Conservation (phyloP, 495 filamentous ascomycete genomes). For the Jackrogersella multiformis region DNA sequence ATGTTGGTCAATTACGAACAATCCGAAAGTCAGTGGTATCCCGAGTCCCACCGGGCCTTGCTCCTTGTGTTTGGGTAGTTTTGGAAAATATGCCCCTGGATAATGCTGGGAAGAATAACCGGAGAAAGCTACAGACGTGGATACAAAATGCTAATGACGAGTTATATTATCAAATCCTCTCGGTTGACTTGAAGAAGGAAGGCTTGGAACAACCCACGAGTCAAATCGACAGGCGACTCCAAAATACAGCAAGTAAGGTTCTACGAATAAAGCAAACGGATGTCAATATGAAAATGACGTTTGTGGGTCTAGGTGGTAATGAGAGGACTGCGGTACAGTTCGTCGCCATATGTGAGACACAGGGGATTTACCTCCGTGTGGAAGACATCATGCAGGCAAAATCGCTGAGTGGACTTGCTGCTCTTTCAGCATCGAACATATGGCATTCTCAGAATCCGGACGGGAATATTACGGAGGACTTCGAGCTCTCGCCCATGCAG, state of each 20-base stretch:
- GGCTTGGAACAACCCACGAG: constrained; percentile 46
- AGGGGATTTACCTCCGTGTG: constrained; percentile 51
- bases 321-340: constrained; percentile 53
- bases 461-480: constrained; percentile 59
- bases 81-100: constrained; percentile 57
- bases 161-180: constrained; percentile 52
- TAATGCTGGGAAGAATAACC: constrained; percentile 49
- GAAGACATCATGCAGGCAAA: constrained; percentile 36
- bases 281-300: constrained; percentile 57
- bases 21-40: constrained; percentile 48
- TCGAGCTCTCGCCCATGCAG: constrained; percentile 77
- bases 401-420: constrained; percentile 49
- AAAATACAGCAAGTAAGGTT: constrained; percentile 51
- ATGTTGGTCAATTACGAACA: constrained; percentile 47
- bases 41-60: constrained; percentile 37
- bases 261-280: constrained; percentile 47
- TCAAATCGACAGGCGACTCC: constrained; percentile 52
- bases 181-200: constrained; percentile 49
- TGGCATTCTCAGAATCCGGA: constrained; percentile 13
- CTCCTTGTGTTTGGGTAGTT: constrained; percentile 55
- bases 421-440: constrained; percentile 26
- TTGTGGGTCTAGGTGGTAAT: constrained; percentile 57
- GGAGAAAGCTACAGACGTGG: constrained; percentile 58
- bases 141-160: constrained; percentile 59
- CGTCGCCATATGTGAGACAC: constrained; percentile 49